Percentiles rank a stretch among this genome's conserved stretches.
Conservation (phyloP, 2,329 filamentous ascomycete species). For the Verticillium tricorpus region DNA sequence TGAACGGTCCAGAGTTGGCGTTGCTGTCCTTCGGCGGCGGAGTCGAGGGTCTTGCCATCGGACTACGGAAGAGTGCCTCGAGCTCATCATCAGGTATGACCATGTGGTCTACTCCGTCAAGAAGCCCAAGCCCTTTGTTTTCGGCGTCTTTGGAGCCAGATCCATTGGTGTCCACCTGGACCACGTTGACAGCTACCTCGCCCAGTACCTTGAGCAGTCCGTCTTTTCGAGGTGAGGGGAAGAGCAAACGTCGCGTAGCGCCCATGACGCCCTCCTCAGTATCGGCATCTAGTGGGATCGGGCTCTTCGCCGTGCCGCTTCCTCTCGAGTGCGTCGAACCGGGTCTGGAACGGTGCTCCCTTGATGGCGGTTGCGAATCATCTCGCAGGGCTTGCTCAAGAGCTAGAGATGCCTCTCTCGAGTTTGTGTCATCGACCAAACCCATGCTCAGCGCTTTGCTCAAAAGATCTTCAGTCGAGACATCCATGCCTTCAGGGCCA, state of each 20-base stretch:
- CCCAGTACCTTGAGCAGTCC: slow-evolving; percentile 57
- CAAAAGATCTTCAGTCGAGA: background rate
- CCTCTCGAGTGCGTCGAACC: slow-evolving; percentile 51
- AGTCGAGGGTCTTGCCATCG: slow-evolving; percentile 40
- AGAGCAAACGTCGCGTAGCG: slow-evolving; percentile 64
- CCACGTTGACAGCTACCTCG: slow-evolving; percentile 50
- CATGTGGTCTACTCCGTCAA: slow-evolving; percentile 33
- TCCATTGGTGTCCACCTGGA: slow-evolving; percentile 36
- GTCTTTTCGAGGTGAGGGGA: slow-evolving; percentile 70
- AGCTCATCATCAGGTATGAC: slow-evolving; percentile 37
- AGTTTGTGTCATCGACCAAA: background rate
- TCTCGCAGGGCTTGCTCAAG: background rate
- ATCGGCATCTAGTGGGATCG: slow-evolving; percentile 47
- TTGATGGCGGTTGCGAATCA: slow-evolving; percentile 6
- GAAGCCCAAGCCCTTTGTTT: slow-evolving; percentile 28
- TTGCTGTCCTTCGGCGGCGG: slow-evolving; percentile 46
- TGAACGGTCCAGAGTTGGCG: slow-evolving; percentile 43
- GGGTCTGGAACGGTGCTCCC: slow-evolving; percentile 23
- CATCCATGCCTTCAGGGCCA: slow-evolving; percentile 26
- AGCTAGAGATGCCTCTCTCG: slow-evolving; percentile 1
- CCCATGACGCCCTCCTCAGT: slow-evolving; percentile 43
- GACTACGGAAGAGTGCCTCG: slow-evolving; percentile 63
- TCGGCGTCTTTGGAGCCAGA: slow-evolving; percentile 34
- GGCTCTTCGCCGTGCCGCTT: slow-evolving; percentile 52
- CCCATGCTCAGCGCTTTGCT: background rate